phyloP scores from a whole-genome alignment of 1,284 basidiomycete genomes.

The Austroboletus niveus region DNA sequence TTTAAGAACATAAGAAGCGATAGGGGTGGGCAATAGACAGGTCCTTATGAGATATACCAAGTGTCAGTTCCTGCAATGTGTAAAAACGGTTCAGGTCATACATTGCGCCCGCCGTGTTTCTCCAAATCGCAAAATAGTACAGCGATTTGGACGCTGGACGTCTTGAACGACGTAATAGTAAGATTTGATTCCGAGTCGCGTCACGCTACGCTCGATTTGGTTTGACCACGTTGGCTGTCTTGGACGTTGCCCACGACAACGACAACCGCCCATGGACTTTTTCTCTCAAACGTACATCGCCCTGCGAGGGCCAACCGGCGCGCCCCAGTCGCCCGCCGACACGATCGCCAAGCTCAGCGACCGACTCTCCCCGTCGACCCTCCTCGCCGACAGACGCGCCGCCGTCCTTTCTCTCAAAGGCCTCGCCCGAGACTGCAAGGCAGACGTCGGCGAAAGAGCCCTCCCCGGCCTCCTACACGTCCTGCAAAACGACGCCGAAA shows the following conservation, averaged over 20 bases:
- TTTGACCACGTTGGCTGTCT: too few species aligned
- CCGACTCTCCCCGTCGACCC: slow-evolving; percentile 80
- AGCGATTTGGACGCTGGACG: too few species aligned
- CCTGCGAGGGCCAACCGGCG: slow-evolving; percentile 72
- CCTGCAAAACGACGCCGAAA: slow-evolving; percentile 80
- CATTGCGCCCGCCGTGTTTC: too few species aligned
- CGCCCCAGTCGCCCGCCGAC: slow-evolving; percentile 78
- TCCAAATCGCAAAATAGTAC: too few species aligned
- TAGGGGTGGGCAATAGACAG: too few species aligned
- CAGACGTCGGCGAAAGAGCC: slow-evolving; percentile 78
- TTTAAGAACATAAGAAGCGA: too few species aligned
- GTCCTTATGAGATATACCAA: too few species aligned
- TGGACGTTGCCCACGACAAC: background rate
- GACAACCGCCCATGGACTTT: slow-evolving; percentile 63
- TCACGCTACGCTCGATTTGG: too few species aligned
- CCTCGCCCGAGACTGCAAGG: slow-evolving; percentile 86
- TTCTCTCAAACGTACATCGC: slow-evolving; percentile 79
- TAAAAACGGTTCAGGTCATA: too few species aligned
- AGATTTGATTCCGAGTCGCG: too few species aligned
- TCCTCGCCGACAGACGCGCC: slow-evolving; percentile 88
- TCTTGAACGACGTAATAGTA: too few species aligned
- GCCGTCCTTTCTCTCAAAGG: slow-evolving; percentile 92
- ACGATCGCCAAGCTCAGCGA: slow-evolving; percentile 88
- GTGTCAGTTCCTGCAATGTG: too few species aligned
- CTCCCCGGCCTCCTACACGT: slow-evolving; percentile 78